Conservation (phyloP, 1,139 yeast species). For the Pneumocystis carinii region DNA sequence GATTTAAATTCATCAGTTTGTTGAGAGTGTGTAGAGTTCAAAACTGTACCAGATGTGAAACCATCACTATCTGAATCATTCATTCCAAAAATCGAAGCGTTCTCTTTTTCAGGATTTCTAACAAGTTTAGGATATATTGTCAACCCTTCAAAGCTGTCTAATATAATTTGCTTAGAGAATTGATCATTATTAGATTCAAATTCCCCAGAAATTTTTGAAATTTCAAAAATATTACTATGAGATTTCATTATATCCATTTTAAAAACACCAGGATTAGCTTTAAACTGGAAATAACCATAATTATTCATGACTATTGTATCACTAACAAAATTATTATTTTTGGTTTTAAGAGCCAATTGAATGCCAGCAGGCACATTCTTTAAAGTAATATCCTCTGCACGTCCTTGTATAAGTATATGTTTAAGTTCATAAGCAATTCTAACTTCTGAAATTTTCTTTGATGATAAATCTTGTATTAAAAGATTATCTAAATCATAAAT, state of each 20-base stretch:
- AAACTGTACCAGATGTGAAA: slow-evolving; percentile 1
- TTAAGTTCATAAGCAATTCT: slow-evolving; percentile 36
- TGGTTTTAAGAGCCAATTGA: slow-evolving; percentile 30
- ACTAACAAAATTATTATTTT: slow-evolving; percentile 17
- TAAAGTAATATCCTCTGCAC: slow-evolving; percentile 34
- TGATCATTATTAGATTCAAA: slow-evolving; percentile 2
- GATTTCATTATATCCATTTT: slow-evolving; percentile 30
- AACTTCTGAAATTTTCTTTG: slow-evolving; percentile 18
- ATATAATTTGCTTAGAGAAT: slow-evolving; percentile 7
- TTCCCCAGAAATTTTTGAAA: slow-evolving; percentile 21
- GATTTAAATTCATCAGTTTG: not conserved
- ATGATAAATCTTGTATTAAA: slow-evolving; percentile 24
- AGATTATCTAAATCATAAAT: slow-evolving; percentile 50
- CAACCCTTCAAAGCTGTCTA: slow-evolving; percentile 31
- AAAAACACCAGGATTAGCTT: slow-evolving; percentile 57
- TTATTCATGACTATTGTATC: slow-evolving; percentile 62
- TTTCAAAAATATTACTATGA: slow-evolving; percentile 29
- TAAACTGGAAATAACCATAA: slow-evolving; percentile 61
- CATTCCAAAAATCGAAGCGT: slow-evolving; percentile 23
- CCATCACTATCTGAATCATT: slow-evolving; percentile 6
- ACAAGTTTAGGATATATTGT: slow-evolving; percentile 34
- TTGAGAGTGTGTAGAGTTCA: slow-evolving; percentile 3
- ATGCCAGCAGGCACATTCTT: slow-evolving; percentile 37
- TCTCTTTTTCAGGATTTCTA: slow-evolving; percentile 32
- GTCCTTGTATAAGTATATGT: slow-evolving; percentile 54